Conservation (phyloP, 202 grass and related monocot genomes). For the Thinopyrum obtusiflorum region DNA sequence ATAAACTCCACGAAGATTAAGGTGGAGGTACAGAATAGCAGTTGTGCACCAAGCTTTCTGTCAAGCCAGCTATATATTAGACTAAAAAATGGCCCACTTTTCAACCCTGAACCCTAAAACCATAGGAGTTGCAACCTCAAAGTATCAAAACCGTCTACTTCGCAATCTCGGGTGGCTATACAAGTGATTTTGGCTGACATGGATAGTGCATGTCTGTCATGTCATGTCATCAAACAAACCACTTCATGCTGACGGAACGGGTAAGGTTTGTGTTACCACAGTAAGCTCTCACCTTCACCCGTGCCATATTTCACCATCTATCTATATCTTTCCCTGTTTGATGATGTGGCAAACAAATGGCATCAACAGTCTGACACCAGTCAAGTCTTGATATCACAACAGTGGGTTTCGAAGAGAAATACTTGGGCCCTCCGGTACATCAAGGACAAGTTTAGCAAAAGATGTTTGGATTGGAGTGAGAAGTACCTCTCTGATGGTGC, state of each 20-base stretch:
- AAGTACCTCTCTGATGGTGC: not conserved
- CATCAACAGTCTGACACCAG: not conserved
- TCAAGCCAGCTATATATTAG: not conserved
- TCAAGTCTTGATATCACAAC: not conserved
- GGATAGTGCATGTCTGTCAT: not conserved
- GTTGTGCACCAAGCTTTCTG: not conserved
- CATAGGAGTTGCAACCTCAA: not conserved
- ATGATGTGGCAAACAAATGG: not conserved
- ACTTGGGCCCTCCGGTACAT: not conserved
- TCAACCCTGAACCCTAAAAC: not conserved
- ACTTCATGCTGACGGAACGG: not conserved
- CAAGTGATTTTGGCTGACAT: not conserved
- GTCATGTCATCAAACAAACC: conserved; percentile 3
- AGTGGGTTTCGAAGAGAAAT: not conserved
- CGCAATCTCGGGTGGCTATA: not conserved
- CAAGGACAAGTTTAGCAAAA: not conserved
- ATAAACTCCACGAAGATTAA: conserved; percentile 5
- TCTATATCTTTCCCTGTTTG: not conserved
- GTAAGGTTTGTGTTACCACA: not conserved
- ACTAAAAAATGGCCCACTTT: not conserved
- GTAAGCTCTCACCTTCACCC: not conserved
- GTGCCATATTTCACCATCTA: not conserved
- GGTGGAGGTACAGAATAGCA: not conserved
- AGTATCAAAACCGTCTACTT: not conserved
- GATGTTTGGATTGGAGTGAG: not conserved